Conservation (phyloP, 805 yeast species). For the Scheffersomyces amazonensis region DNA sequence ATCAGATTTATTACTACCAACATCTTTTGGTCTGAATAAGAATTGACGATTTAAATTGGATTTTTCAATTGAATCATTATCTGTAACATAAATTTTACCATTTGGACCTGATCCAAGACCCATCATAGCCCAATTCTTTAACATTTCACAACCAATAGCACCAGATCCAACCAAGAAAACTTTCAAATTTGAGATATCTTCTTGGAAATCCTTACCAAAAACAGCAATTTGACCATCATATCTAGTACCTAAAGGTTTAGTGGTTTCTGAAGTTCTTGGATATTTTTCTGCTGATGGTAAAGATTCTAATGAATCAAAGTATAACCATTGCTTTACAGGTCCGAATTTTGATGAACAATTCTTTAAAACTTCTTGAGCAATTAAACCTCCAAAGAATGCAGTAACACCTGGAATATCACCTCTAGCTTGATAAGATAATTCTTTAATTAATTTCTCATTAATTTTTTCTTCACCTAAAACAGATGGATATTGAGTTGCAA, state of each 20-base stretch:
- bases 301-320: conserved; percentile 92
- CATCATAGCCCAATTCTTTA: conserved; percentile 96
- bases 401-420: conserved; percentile 91
- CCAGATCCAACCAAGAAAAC: conserved; percentile 96
- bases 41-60: conserved; percentile 96
- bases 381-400: conserved; percentile 90
- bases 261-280: conserved; percentile 67
- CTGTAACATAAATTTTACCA: conserved; percentile 84
- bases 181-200: conserved; percentile 67
- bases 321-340: conserved; percentile 90
- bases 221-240: conserved; percentile 97
- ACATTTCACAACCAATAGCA: conserved; percentile 98
- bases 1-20: conserved; percentile 86
- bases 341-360: conserved; percentile 93
- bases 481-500: conserved; percentile 54
- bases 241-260: conserved; percentile 74
- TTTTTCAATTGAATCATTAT: conserved; percentile 92
- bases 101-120: conserved; percentile 91
- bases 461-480: conserved; percentile 58
- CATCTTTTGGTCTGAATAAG: conserved; percentile 90
- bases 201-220: conserved; percentile 77
- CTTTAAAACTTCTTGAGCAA: conserved; percentile 95
- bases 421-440: conserved; percentile 77
- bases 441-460: conserved; percentile 63
- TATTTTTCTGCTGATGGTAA: conserved; percentile 60